phyloP scores from a whole-genome alignment of 2,329 filamentous ascomycete genomes.

The Colletotrichum chrysophilum region DNA sequence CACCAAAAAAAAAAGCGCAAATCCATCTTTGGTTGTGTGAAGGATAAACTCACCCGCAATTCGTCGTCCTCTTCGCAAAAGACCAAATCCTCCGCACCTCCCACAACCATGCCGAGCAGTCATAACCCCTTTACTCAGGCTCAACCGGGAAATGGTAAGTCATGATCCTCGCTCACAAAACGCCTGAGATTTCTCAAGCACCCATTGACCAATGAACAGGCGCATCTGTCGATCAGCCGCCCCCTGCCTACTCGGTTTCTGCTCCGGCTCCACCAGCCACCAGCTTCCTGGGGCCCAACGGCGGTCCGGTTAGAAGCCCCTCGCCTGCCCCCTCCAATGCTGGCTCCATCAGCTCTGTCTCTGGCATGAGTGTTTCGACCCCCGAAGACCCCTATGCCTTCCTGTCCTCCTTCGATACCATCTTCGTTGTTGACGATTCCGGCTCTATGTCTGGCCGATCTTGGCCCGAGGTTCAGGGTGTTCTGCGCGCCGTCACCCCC shows the following conservation, averaged over 20 bases:
- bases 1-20: slow-evolving; percentile 14
- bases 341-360: slow-evolving; percentile 10
- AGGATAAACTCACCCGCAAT: slow-evolving; percentile 37
- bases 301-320: slow-evolving; percentile 7
- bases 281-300: slow-evolving; percentile 5
- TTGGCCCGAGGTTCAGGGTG: slow-evolving; percentile 77
- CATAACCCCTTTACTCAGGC: slow-evolving; percentile 21
- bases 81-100: neutral
- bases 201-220: slow-evolving; percentile 16
- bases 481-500: slow-evolving; percentile 76
- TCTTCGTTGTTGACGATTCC: slow-evolving; percentile 93
- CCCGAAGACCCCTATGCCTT: slow-evolving; percentile 77
- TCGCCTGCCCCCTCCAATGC: slow-evolving; percentile 25
- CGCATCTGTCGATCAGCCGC: slow-evolving; percentile 31
- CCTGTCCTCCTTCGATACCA: slow-evolving; percentile 80
- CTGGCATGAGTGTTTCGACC: slow-evolving; percentile 35
- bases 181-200: neutral
- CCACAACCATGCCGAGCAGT: slow-evolving; percentile 14
- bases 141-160: slow-evolving; percentile 23
- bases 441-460: slow-evolving; percentile 79
- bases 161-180: neutral
- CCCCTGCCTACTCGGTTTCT: slow-evolving; percentile 37
- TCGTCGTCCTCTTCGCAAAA: slow-evolving; percentile 12
- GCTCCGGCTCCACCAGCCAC: neutral
- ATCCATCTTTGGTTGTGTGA: slow-evolving; percentile 36